Evolutionary conservation across 2,329 filamentous ascomycete species (phyloP).

Genomic region (Aspergillus latus): DNA sequence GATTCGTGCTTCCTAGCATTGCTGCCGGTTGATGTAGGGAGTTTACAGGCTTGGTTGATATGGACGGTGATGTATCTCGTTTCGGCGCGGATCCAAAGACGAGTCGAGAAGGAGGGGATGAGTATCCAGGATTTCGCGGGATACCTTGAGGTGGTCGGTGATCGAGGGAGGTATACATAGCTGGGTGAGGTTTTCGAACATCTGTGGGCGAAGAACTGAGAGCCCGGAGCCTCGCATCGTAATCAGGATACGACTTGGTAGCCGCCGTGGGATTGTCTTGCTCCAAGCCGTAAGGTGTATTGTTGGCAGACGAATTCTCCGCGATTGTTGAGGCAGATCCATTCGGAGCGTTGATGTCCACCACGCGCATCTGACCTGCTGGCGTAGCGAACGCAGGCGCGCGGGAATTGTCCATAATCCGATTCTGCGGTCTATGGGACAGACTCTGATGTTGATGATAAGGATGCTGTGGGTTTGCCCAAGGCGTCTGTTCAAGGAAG

Average conservation of each 20-base stretch:
- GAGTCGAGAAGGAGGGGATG: conserved; percentile 36
- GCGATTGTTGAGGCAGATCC: conserved; percentile 50
- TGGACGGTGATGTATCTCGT: conserved; percentile 32
- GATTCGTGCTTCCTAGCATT: conserved; percentile 29
- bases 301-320: conserved; percentile 46
- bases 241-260: conserved; percentile 33
- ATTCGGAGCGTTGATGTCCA: conserved; percentile 44
- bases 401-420: conserved; percentile 36
- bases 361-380: conserved; percentile 45
- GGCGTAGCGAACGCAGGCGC: conserved; percentile 43
- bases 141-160: conserved; percentile 27
- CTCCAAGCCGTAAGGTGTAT: conserved; percentile 45
- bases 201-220: conserved; percentile 41
- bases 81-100: conserved; percentile 34
- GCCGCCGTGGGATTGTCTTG: conserved; percentile 29
- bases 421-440: conserved; percentile 34
- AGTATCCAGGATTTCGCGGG: conserved; percentile 33
- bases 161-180: conserved; percentile 25
- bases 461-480: conserved; percentile 85
- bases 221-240: conserved; percentile 39
- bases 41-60: conserved; percentile 33
- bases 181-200: conserved; percentile 39
- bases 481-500: conserved; percentile 84
- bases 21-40: conserved; percentile 34
- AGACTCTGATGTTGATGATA: conserved; percentile 57